Conservation (phyloP, 495 filamentous ascomycete species). For the Podospora pseudoanserina region DNA sequence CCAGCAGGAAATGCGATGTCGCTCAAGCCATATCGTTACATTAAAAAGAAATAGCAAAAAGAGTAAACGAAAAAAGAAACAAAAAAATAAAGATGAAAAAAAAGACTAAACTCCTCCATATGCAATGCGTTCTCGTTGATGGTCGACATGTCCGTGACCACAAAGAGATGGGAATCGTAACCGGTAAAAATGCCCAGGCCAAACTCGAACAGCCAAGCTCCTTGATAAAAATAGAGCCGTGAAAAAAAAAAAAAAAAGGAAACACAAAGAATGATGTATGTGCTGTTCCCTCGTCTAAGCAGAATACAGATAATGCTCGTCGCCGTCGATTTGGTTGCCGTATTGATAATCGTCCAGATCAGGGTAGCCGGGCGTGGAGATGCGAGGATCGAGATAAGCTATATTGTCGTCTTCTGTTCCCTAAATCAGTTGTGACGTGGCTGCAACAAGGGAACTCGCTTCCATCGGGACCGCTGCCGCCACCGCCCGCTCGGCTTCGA, state of each 20-base stretch:
- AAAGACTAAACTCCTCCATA: neutral
- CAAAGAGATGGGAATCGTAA: conserved; percentile 10
- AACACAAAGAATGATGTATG: neutral
- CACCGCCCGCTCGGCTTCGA: conserved; percentile 17
- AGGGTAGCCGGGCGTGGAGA: neutral
- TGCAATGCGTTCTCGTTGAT: neutral
- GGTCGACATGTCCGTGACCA: neutral
- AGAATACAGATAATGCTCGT: neutral
- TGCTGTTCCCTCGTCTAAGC: neutral
- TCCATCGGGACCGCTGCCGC: neutral
- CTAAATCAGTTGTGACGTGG: conserved; percentile 24
- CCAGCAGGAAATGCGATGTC: neutral
- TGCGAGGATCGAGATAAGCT: neutral
- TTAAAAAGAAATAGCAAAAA: conserved; percentile 4
- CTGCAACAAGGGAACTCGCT: conserved; percentile 13
- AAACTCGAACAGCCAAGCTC: neutral
- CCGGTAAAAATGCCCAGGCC: conserved; percentile 15
- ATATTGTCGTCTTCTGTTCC: conserved; percentile 2
- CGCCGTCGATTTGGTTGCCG: neutral
- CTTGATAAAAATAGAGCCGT: neutral
- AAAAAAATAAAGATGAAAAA: neutral
- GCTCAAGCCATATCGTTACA: neutral
- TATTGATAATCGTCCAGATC: neutral
- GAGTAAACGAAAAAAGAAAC: neutral
- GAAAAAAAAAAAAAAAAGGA: neutral